Base-by-base conservation (phyloP, 129 eudicot species). In the Escallonia herrerae region DNA sequence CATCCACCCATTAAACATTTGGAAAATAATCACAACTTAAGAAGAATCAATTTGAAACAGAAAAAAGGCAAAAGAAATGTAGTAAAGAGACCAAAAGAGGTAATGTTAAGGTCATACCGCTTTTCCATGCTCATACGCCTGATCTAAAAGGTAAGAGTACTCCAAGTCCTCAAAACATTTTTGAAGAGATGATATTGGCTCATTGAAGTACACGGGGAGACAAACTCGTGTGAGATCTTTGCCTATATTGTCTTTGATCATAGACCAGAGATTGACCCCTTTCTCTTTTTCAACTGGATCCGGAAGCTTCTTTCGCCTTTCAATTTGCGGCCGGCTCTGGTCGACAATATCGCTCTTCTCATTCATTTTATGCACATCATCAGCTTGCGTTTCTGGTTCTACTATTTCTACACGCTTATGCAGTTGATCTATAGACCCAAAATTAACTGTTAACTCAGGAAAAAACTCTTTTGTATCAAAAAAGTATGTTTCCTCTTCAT, bases 191-290 rank as follows among this genome's bases (percentile, higher is more conserved):
- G 97, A 91, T 42, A 87, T 82, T 41, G 97, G 97, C 64, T 91
- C 97, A 60, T 91, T 91, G 43, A 91, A 91, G 73, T 87, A 91
- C 47, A 91, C 97, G 43, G 97, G 97, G 12, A 91, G 90, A 74
- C 97, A 91, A 66, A 91, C 95, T 40, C 90, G 78, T 15, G 90
- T 84, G 41, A 91, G 83, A 72, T 91, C 97, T 55, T 91, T 91
- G 40, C 97, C 97, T 0, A 87, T 85, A 61, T 84, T 87, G 72
- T 84, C 97, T 67, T 91, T 91, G 65, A 90, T 90, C 82, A 91
- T 69, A 72, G 97, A 84, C 97, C 97, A 91, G 2, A 91, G 81
- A 76, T 91, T 91, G 38, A 87, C 90, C 40, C 86, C 86, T 67
- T 87, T 87, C 75, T 91, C 97, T 78, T 85, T 82, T 72, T 91